Evolutionary conservation across 768 basidiomycete species (phyloP), one percentile per base, ranked within the genome.

Genomic region (Boletellus ananas): DNA sequence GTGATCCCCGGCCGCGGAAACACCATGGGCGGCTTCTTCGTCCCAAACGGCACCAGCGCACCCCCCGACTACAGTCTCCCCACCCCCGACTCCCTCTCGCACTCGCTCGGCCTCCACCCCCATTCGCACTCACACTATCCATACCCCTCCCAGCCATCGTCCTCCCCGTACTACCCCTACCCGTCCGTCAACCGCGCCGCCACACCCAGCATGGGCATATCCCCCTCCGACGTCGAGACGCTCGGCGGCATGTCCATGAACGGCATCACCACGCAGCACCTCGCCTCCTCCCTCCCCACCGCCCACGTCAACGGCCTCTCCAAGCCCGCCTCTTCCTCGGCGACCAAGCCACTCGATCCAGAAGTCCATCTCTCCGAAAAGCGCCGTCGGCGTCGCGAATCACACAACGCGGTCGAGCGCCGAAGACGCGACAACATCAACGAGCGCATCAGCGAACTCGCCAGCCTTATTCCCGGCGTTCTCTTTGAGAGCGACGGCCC

Each of bases 381-480:
- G 66, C 72, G 92, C 3, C 72, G 90, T 2, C 72, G 90, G 33
- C 71, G 93, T 43, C 70, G 93, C 51, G 93, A 94, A 69, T 85
- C 83, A 8, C 93, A 96, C 64, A 96, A 96, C 58, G 91, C 91
- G 2, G 93, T 96, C 56, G 93, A 96, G 72, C 74, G 93, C 16
- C 70, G 93, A 23, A 62, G 93, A 52, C 68, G 93, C 42, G 93
- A 96, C 63, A 94, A 94, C 66, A 96, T 96, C 67, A 96, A 96
- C 69, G 93, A 96, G 71, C 90, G 92, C 69, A 96, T 96, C 58
- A 79, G 80, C 34, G 93, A 96, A 66, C 79, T 96, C 1, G 87
- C 93, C 17, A 86, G 86, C 18, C 75, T 96, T 39, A 87, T 96
- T 52, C 93, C 93, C 1, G 92, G 92, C 65, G 85, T 84, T 59